Conservation (phyloP, 148 eudicot genomes). For the Rhododendron williamsianum region DNA sequence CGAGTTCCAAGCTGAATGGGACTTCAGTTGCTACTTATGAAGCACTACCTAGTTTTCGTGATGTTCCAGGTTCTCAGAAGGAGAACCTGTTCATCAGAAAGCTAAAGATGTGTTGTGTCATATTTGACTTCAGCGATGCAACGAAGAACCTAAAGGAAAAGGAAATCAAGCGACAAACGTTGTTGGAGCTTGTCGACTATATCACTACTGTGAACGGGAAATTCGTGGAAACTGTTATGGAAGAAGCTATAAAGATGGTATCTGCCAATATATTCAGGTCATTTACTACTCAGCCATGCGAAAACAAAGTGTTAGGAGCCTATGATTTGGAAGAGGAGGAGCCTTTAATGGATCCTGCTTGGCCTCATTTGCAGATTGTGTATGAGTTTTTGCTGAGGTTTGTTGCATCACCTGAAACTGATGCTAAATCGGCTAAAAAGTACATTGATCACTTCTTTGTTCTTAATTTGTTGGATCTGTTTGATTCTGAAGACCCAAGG, state of each 20-base stretch:
- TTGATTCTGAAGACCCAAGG: constrained; percentile 80
- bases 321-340: constrained; percentile 71
- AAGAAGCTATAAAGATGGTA: constrained; percentile 56
- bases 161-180: constrained; percentile 57
- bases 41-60: constrained; percentile 45
- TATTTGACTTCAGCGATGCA: constrained; percentile 46
- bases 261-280: constrained; percentile 55
- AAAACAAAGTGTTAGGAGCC: constrained; percentile 45
- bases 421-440: constrained; percentile 59
- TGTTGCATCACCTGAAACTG: constrained; percentile 61
- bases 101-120: constrained; percentile 36
- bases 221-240: constrained; percentile 51
- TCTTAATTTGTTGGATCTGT: constrained; percentile 53
- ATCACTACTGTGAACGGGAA: constrained; percentile 46
- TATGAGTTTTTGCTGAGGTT: constrained; percentile 60
- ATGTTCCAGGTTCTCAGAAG: constrained; percentile 37
- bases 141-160: constrained; percentile 53
- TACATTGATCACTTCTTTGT: constrained; percentile 63
- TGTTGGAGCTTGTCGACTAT: constrained; percentile 60
- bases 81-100: constrained; percentile 38
- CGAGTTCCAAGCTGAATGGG: constrained; percentile 40
- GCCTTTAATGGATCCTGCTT: constrained; percentile 65
- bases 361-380: constrained; percentile 67
- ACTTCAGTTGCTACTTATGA: constrained; percentile 31
- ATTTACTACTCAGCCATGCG: constrained; percentile 40